A percentile compares a stretch with the other conserved stretches of the same genome.
Conservation (phyloP, 768 basidiomycete species). For the Tylopilus sp. region DNA sequence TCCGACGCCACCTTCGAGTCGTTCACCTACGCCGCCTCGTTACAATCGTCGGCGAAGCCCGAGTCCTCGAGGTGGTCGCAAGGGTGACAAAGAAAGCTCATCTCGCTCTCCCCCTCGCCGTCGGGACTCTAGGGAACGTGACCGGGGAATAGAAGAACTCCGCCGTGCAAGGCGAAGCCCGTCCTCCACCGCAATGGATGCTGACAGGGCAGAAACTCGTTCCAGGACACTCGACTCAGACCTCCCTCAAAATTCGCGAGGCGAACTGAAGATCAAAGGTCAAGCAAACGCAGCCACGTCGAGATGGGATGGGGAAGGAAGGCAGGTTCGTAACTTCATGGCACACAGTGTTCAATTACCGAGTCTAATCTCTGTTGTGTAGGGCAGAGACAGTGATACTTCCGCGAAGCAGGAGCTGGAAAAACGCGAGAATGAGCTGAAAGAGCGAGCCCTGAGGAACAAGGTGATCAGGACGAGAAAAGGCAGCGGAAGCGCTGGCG, state of each 20-base stretch:
- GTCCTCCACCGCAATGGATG: constrained; percentile 23
- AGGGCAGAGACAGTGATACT: constrained; percentile 11
- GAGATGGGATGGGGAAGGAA: constrained; percentile 49
- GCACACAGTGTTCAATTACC: constrained; percentile 1
- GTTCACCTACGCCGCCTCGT: constrained; percentile 33
- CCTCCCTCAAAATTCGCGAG: constrained; percentile 31
- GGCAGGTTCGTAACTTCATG: constrained; percentile 17
- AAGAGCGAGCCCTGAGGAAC: constrained; percentile 77
- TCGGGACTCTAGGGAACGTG: constrained; percentile 28
- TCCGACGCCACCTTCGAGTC: constrained; percentile 47
- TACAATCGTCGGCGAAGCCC: constrained; percentile 46
- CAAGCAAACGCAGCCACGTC: constrained; percentile 56
- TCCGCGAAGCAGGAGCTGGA: constrained; percentile 48
- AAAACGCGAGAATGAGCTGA: constrained; percentile 72
- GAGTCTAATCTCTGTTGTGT: constrained; percentile 17
- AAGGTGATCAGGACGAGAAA: constrained; percentile 77
- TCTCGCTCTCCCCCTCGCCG: constrained; percentile 37
- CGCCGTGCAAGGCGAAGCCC: constrained; percentile 26
- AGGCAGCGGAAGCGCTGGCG: constrained; percentile 29
- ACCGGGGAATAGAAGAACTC: constrained; percentile 12
- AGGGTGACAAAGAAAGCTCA: constrained; percentile 23
- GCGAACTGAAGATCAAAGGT: constrained; percentile 74
- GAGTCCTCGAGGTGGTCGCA: constrained; percentile 32
- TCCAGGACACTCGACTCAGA: constrained; percentile 27
- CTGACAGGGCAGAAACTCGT: constrained; percentile 22